Evolutionary conservation across 202 grass and related monocot genomes (phyloP).

Genomic region (Zizania palustris): DNA sequence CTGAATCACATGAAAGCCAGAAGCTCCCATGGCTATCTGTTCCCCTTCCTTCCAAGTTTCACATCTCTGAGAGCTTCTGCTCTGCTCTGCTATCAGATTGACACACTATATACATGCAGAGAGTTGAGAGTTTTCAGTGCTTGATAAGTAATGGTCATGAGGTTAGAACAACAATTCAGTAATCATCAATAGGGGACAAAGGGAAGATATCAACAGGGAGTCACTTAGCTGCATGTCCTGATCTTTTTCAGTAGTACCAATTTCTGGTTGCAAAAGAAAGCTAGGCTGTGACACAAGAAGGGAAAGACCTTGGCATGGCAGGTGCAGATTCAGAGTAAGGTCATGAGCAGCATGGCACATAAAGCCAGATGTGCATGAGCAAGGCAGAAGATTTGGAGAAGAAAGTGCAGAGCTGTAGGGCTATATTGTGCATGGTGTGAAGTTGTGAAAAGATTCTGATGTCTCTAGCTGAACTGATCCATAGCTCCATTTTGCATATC

Average conservation of each 20-base stretch:
- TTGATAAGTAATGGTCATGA: not conserved
- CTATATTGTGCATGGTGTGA: not conserved
- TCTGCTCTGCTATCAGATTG: not conserved
- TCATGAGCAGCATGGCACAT: not conserved
- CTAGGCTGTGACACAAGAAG: not conserved
- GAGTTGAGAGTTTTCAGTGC: not conserved
- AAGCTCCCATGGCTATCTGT: not conserved
- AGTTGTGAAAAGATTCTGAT: not conserved
- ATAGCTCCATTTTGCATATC: no score
- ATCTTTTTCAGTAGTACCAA: not conserved
- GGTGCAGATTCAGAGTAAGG: not conserved
- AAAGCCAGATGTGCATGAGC: not conserved
- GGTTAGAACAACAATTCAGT: constrained; percentile 8
- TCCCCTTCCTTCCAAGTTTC: not conserved
- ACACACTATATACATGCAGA: not conserved
- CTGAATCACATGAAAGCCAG: not conserved
- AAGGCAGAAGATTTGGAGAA: not conserved
- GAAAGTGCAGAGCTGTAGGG: constrained; percentile 3
- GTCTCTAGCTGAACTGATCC: not conserved
- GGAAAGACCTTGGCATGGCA: not conserved
- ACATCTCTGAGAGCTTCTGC: not conserved
- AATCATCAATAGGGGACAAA: not conserved
- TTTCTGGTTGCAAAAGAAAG: not conserved
- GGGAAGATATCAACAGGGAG: not conserved
- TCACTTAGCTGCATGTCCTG: not conserved